A percentile compares a stretch with the other conserved stretches of the same genome.
Evolutionary conservation across 108 stramenopile genomes (phyloP).

Genomic region (Skeletonema potamos): DNA sequence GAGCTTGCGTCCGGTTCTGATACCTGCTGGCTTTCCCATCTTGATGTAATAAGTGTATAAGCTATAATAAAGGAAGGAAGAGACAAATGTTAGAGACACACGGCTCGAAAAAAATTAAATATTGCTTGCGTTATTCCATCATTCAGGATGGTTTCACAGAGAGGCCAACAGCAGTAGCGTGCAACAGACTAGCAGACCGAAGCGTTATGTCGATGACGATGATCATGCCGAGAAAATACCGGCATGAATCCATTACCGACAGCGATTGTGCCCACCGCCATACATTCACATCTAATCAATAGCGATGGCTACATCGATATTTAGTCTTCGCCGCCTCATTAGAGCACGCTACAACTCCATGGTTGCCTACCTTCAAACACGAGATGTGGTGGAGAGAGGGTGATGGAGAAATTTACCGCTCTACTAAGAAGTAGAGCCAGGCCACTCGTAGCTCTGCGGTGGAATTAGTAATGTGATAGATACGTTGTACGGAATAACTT

Average conservation of each 20-base stretch:
- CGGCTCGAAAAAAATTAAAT: not conserved
- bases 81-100: not conserved
- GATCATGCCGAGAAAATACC: not conserved
- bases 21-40: slow-evolving; percentile 97
- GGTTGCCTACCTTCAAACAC: not conserved
- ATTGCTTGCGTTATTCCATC: not conserved
- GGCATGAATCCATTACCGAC: not conserved
- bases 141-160: not conserved
- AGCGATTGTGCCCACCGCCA: not conserved
- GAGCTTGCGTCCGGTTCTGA: slow-evolving; percentile 99
- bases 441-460: not conserved
- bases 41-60: slow-evolving; percentile 1
- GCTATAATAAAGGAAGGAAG: not conserved
- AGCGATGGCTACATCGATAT: not conserved
- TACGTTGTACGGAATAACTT: not conserved
- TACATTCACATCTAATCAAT: not conserved
- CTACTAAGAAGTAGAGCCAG: slow-evolving; percentile 1
- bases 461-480: not conserved
- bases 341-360: not conserved
- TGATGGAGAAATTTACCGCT: not conserved
- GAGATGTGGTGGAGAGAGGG: not conserved
- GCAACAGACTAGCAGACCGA: not conserved
- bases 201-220: not conserved
- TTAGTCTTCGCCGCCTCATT: not conserved
- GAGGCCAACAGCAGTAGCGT: not conserved